Evolutionary conservation across 768 basidiomycete species (phyloP), one percentile per base, ranked within the genome.

Genomic region (Pleurotus tuoliensis): DNA sequence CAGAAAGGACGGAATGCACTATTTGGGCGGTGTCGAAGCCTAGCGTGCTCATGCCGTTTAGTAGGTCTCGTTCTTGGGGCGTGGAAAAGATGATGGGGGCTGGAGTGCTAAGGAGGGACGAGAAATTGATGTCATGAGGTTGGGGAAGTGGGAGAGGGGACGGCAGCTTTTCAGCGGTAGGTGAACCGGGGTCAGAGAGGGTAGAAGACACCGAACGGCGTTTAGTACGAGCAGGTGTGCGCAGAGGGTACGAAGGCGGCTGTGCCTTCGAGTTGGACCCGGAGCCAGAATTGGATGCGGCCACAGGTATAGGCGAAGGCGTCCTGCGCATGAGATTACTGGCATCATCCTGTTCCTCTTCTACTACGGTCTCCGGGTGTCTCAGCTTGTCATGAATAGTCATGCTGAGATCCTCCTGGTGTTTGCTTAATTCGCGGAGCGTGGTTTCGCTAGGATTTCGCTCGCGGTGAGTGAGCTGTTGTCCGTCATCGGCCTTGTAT

Each of bases 11-110:
- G 0, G 90, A 92, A 67, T 98, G 95, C n/a, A 88, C 87, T 49
- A 98, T 88, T 72, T 99, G 96, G 13, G 90, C 92, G 0, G 90
- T 92, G 69, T 98, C 97, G 58, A 99, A 85, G 0, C 97, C 96
- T 4, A 97, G 74, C 22, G 70, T 63, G 56, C 86, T 85, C 43
- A 99, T 76, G 2, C 73, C 76, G 58, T 90, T 90, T 25, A 99
- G 74, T 12, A 98, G 74, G 16, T 88, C 80, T 43, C 92, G 82
- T 66, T 98, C 96, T 5, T 84, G 73, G 0, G 86, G 77, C 0
- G 92, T 92, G 7, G 92, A 88, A 69, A 99, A 97, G n/a, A 92
- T 88, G 44, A 92, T 82, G 0, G 92, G 84, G 0, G 86, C 81
- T 0, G 85, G 86, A 3, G 83, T 80, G 24, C 69, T 76, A 55